Evolutionary conservation across 176 grass and related monocot species (phyloP), one percentile per base, ranked within the genome.

Genomic region (Alloteropsis semialata): DNA sequence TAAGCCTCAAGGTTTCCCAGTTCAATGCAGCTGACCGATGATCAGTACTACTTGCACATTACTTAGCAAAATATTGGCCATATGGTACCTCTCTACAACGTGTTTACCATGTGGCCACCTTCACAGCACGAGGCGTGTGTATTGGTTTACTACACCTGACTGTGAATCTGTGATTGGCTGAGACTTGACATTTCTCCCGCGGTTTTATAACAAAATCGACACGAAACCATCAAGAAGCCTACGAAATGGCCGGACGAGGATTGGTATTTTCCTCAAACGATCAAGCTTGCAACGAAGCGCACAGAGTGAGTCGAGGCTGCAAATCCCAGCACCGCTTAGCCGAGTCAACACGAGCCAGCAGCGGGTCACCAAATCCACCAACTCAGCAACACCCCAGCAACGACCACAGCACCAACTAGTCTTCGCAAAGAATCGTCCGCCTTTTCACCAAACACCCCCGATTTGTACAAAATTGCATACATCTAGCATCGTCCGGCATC

Each of bases 71-170:
- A 46, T 5, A 29, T 29, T 36, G 65, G 21, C 34, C 3, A 24
- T 81, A 16, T 8, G n/a, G 44, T 41, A 67, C 65, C 37, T 65
- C 48, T 33, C 38, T 58, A 67, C 46, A 80, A 51, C 60, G 39
- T 84, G 87, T 13, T 77, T 38, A 65, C 32, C 81, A 80, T 58
- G 87, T 74, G 75, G n/a, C 4, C 87, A 67, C 29, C 57, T 36
- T 29, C 39, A 58, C 8, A 74, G 22, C 9, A 74, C 13, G 6
- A 65, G 43, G 25, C 42, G 43, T 25, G 61, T 54, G 25, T 29
- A 36, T 36, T 18, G 1, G 27, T 57, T 43, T 11, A 65, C 14
- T 33, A 25, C 29, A 60, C 50, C 41, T 10, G 29, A 69, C 32
- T 82, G 30, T 69, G 61, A 76, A 17, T 10, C 32, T 82, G 30